phyloP scores from a whole-genome alignment of 805 yeast species.

The Schwanniomyces sp. region DNA sequence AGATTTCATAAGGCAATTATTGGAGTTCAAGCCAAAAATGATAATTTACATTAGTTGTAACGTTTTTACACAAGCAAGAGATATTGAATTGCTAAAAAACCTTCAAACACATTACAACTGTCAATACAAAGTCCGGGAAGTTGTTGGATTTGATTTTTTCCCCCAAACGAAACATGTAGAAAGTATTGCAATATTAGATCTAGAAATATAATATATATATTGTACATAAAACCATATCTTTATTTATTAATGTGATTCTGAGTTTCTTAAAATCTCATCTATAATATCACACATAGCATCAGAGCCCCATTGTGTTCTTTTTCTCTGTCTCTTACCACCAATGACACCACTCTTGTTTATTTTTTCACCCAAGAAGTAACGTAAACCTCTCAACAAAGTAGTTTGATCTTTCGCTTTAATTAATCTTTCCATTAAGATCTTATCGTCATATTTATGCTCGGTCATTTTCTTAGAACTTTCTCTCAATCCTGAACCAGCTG shows the following conservation, averaged over 20 bases:
- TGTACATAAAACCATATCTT: not conserved
- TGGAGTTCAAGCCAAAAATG: slow-evolving; percentile 34
- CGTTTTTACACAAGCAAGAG: slow-evolving; percentile 47
- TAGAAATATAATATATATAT: slow-evolving; percentile 3
- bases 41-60: slow-evolving; percentile 46
- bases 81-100: slow-evolving; percentile 27
- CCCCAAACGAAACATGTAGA: slow-evolving; percentile 64
- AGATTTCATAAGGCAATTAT: slow-evolving; percentile 34
- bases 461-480: slow-evolving; percentile 21
- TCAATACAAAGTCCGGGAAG: slow-evolving; percentile 19
- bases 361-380: slow-evolving; percentile 53
- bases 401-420: slow-evolving; percentile 59
- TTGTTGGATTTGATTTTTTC: slow-evolving; percentile 46
- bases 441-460: slow-evolving; percentile 47
- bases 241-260: slow-evolving; percentile 1
- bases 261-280: slow-evolving; percentile 35
- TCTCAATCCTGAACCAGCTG: slow-evolving; percentile 44
- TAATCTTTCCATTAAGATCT: slow-evolving; percentile 46
- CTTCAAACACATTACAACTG: slow-evolving; percentile 14
- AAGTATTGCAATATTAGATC: slow-evolving; percentile 48
- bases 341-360: slow-evolving; percentile 48
- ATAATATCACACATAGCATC: slow-evolving; percentile 54
- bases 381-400: slow-evolving; percentile 63
- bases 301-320: slow-evolving; percentile 68
- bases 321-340: slow-evolving; percentile 53